phyloP scores from a whole-genome alignment of 139 green algal species.

The Chlamydomonas sp. region DNA sequence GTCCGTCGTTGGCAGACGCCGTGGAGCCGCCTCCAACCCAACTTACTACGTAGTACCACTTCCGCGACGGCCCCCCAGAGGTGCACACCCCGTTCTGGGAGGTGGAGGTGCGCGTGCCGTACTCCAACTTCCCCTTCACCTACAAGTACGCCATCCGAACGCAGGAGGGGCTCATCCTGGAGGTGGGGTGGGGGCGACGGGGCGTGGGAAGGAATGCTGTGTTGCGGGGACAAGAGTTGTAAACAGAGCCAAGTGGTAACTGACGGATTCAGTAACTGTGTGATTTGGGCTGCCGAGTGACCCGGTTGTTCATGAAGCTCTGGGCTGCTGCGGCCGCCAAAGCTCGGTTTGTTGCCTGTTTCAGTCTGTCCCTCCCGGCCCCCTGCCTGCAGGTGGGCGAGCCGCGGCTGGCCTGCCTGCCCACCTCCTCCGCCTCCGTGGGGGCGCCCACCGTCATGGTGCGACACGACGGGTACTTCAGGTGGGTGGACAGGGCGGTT shows the following conservation, averaged over 20 bases:
- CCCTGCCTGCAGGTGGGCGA: constrained; percentile 9
- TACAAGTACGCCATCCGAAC: constrained; percentile 88
- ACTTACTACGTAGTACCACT: background rate
- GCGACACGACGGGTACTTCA: constrained; percentile 76
- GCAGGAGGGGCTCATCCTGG: constrained; percentile 11
- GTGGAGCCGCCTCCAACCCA: too few species aligned
- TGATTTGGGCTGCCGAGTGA: too few species aligned
- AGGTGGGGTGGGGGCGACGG: background rate
- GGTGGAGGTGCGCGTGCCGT: constrained; percentile 69
- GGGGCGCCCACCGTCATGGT: constrained; percentile 65
- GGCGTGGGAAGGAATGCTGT: background rate
- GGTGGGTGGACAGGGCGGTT: constrained; percentile 32
- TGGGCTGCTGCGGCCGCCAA: too few species aligned
- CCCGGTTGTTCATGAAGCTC: too few species aligned
- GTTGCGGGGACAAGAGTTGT: background rate
- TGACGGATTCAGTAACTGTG: too few species aligned
- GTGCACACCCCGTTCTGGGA: constrained; percentile 57
- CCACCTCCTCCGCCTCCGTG: constrained; percentile 24
- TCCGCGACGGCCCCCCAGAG: constrained; percentile 27
- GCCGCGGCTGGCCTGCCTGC: constrained; percentile 36
- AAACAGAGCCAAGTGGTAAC: background rate
- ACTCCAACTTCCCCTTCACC: constrained; percentile 78
- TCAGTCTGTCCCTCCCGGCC: background rate
- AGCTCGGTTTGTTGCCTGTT: background rate
- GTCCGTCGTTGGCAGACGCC: too few species aligned